Base-by-base conservation (phyloP, 2,329 filamentous ascomycete genomes). In the Aspergillus oerlinghausenensis region DNA sequence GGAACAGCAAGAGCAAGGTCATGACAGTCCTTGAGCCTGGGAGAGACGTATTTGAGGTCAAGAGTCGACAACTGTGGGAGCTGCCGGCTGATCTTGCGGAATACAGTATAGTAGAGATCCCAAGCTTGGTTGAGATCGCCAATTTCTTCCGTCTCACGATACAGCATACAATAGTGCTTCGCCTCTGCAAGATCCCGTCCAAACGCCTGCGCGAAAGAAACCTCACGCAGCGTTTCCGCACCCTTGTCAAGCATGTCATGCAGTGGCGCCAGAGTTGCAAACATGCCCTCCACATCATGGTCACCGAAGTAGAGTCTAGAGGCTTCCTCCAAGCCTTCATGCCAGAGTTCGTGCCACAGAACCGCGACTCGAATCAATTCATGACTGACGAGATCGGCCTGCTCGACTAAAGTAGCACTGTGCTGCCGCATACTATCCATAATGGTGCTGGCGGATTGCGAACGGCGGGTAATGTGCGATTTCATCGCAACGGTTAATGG, bases 351-450 rank as follows among this genome's bases (percentile, higher is more conserved):
- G 70, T 99, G 94, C 95, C 95, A 99, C 25, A 99, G 76, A 1
- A 99, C 93, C 17, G 94, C 94, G 57, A 99, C 95, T 52, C 94
- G 87, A 69, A 99, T 97, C 55, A 99, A 84, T 72, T 99, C 95
- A 68, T 94, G 89, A 71, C 93, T 97, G 64, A 99, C 92, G 49
- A 92, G 82, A 70, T 96, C 93, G 38, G 94, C 94, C 74, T 99
- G 94, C 63, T 97, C 90, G 8, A 99, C 94, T 38, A 99, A 83
- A 65, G 86, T 88, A 21, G 91, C 87, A 70, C 92, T 97, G 71
- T 99, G 95, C 64, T 93, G 89, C 42, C 92, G 88, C 91, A 99
- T 96, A 69, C 88, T 96, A 61, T 97, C 92, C 92, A 99, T 97
- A 66, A 99, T 96, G 63, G 92, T 87, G 32, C 85, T 88, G 3